Conservation (phyloP, 179 eudicot genomes). For the Monotropa hypopitys region DNA sequence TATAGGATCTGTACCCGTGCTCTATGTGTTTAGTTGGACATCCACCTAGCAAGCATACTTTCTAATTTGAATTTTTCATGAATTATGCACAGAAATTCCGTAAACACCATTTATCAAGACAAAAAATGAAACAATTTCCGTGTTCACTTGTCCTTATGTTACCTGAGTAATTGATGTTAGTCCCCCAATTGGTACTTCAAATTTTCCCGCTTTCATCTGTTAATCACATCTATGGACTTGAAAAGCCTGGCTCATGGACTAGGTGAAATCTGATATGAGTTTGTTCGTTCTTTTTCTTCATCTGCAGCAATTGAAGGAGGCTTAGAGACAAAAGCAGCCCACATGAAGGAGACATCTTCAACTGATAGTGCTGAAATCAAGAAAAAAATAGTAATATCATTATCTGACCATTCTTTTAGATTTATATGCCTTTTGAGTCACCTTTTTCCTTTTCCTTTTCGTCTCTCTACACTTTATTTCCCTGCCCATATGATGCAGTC, state of each 20-base stretch:
- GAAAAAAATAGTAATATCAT: slow-evolving; percentile 32
- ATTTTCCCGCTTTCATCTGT: not conserved
- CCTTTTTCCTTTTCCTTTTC: not conserved
- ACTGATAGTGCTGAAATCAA: slow-evolving; percentile 33
- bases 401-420: slow-evolving; percentile 4
- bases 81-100: not conserved
- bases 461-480: not conserved
- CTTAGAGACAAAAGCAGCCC: slow-evolving; percentile 20
- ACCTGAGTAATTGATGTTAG: not conserved
- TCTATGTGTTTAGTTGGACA: not conserved
- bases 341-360: slow-evolving; percentile 27
- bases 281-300: not conserved
- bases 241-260: not conserved
- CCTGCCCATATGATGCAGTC: not conserved
- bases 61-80: not conserved
- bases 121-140: not conserved
- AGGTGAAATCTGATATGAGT: not conserved
- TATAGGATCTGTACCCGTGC: not conserved
- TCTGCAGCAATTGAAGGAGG: slow-evolving; percentile 28
- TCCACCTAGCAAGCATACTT: not conserved
- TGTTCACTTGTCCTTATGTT: not conserved
- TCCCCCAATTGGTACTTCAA: not conserved
- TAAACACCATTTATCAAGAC: not conserved
- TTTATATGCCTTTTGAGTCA: not conserved
- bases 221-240: not conserved